Conservation (phyloP, 768 basidiomycete genomes). For the Steccherinum ochraceum region DNA sequence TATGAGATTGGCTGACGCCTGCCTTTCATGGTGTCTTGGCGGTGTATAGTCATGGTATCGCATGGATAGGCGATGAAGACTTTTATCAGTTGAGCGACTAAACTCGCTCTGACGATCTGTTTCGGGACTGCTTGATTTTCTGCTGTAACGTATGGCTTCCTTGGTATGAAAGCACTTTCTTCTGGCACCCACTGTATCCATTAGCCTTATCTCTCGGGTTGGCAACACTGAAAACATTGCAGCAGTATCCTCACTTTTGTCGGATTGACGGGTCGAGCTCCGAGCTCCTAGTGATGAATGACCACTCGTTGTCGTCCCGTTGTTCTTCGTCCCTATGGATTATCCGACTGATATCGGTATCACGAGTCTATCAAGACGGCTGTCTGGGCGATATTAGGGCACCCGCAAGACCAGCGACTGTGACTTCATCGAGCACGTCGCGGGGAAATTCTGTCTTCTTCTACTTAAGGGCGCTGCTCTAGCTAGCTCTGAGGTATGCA, state of each 20-base stretch:
- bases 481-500: too few species aligned
- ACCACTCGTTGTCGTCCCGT: too few species aligned
- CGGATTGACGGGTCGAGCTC: too few species aligned
- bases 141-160: neutral
- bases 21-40: neutral
- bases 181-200: neutral
- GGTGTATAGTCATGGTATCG: conserved; percentile 31
- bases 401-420: neutral
- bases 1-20: neutral
- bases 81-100: neutral
- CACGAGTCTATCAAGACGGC: neutral
- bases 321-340: neutral
- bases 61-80: conserved; percentile 40
- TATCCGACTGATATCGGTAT: neutral
- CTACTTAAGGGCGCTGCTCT: too few species aligned
- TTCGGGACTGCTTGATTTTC: neutral
- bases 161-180: neutral
- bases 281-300: neutral
- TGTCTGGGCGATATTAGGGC: neutral
- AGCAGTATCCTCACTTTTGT: too few species aligned
- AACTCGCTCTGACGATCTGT: neutral
- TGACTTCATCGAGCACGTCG: neutral
- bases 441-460: too few species aligned
- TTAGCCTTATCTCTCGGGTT: neutral
- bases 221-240: too few species aligned